Percentiles rank a stretch among this genome's conserved stretches.
Evolutionary conservation across 2,329 filamentous ascomycete species (phyloP).

Genomic region (Colletotrichum spaethianum): DNA sequence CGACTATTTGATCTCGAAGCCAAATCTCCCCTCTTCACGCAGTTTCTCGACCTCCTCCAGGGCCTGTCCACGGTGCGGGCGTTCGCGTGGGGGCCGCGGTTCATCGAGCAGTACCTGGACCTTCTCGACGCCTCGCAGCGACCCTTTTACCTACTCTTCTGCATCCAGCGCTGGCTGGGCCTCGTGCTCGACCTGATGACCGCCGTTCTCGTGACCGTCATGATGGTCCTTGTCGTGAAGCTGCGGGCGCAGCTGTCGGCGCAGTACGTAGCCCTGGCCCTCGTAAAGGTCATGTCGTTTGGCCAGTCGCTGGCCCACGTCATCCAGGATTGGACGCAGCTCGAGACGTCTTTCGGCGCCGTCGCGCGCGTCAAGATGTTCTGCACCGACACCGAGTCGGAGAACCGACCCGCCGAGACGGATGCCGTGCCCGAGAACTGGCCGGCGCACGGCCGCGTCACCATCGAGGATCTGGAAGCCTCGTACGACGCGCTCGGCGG

Average conservation of each 20-base stretch:
- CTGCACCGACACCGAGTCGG: slow-evolving; percentile 42
- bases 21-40: slow-evolving; percentile 65
- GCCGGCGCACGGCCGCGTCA: not conserved
- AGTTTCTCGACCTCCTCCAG: slow-evolving; percentile 69
- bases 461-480: not conserved
- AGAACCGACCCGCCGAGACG: not conserved
- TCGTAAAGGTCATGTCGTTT: not conserved
- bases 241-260: not conserved
- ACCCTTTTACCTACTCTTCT: slow-evolving; percentile 69
- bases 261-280: not conserved
- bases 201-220: slow-evolving; percentile 61
- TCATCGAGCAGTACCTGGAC: not conserved
- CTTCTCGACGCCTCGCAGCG: slow-evolving; percentile 53
- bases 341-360: slow-evolving; percentile 48
- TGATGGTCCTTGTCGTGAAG: slow-evolving; percentile 63
- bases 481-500: no score
- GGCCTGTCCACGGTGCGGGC: slow-evolving; percentile 70
- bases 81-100: slow-evolving; percentile 50
- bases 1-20: slow-evolving; percentile 69
- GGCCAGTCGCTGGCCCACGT: not conserved
- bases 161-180: slow-evolving; percentile 71
- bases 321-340: slow-evolving; percentile 43
- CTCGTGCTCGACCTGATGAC: slow-evolving; percentile 61
- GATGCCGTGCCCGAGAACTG: not conserved
- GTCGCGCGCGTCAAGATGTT: slow-evolving; percentile 48